Evolutionary conservation across 192 early-diverging fungal species (phyloP), one percentile per base, ranked within the genome.

Genomic region (Geranomyces michiganensis): DNA sequence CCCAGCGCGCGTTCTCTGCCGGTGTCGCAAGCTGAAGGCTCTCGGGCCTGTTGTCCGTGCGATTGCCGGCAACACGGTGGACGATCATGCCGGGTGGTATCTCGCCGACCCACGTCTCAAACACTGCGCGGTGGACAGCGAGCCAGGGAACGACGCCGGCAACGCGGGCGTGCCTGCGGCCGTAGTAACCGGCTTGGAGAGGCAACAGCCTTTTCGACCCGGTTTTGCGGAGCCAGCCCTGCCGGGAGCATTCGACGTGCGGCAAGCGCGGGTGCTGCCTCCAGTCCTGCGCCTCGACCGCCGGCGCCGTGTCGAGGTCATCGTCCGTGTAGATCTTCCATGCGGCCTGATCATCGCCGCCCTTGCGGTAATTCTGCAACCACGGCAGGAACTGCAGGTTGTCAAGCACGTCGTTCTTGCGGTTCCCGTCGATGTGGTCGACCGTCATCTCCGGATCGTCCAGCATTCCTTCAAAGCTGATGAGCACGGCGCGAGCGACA

Each of bases 401-500:
- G 26, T 5, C 31, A 26, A 62, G 60, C 26, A 30, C 27, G 60
- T 62, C 60, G 60, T 62, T 62, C 26, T 22, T 32, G 32, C 22
- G 19, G 60, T 62, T 26, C 9, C 60, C 60, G 31, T 62, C 60
- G n/a, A 62, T 62, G 31, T 62, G 60, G 60, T 62, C 60, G 60
- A 62, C 60, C 31, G 60, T 62, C 60, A 62, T 30, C 6, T 62
- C 60, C 32, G 60, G 60, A 26, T 62, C 60, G 5, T 62, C 60
- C 26, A 26, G 60, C 60, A 62, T 30, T 62, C 60, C 60, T n/a
- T 62, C 32, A 62, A 62, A 62, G 60, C 60, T 62, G 60, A 62
- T 62, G 60, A 62, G 60, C 26, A 62, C 60, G 32, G 31, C 60
- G 60, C 60, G 60, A 17, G 60, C 60, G 60, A 62, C 60, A 31